Base-by-base conservation (phyloP, 1,284 basidiomycete genomes). In the Paramarasmius palmivorus region DNA sequence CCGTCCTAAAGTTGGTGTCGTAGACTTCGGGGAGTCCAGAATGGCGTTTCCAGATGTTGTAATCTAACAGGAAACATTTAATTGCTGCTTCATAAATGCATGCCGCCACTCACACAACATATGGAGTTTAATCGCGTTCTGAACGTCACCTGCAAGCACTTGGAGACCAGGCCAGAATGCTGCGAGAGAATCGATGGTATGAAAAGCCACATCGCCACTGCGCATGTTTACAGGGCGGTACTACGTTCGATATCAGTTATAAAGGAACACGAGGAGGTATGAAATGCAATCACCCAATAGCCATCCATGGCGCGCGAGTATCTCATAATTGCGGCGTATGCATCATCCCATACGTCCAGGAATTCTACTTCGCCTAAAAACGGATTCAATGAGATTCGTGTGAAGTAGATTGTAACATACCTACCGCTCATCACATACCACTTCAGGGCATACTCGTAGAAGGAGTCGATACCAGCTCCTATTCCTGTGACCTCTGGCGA, bases 391-490 rank as follows among this genome's bases (percentile, higher is more conserved):
- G 14, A 7, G 29, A 2, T 17, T 6, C 19, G 15, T 23, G 15
- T 25, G 4, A 15, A 23, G 26, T 9, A 15, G 22, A 22, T 22
- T 15, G 25, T 19, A 48, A 35, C 52, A 32, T 29, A 76, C 81
- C 42, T 61, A 92, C 92, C 91, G 58, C 92, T 92, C 66, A 96
- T 68, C 42, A 97, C 88, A 62, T 94, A 95, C 86, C 88, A 92
- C 66, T 91, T 92, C 44, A 92, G 67, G 15, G 90, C 92, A 67
- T 95, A 96, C 70, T 98, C 95, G 66, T 90, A 95, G 68, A 95
- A 96, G 8, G 92, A 94, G 68, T 97, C 94, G 49, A 95, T 87
- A 1, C 95, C 95, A 12, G 95, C 95, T 25, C 95, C 94, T 34
- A 95, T 90, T 4, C 90, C 83, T 32, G 85, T 88, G 4, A 89